Percentiles rank a stretch among this genome's conserved stretches.
These are phyloP conservation scores for Dactylonectria estremocensis DNA, from an alignment of 2,329 filamentous ascomycete genomes.

Conservation along the genomic window DNA sequence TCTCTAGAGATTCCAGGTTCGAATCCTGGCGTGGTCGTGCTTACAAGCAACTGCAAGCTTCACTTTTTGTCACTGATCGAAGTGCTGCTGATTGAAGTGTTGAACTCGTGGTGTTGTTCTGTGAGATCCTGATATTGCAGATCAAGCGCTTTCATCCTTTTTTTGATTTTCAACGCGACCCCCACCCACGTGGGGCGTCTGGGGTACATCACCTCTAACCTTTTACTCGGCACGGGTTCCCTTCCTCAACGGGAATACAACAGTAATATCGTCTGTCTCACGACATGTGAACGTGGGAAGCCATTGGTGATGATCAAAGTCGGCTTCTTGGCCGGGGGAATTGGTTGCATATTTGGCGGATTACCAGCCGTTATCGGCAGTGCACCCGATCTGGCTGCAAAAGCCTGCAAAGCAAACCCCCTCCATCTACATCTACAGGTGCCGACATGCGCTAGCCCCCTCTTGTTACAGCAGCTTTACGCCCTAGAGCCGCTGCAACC, in stretches of 20 bases:
- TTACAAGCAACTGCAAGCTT: slow-evolving; percentile 1
- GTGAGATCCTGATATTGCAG: not conserved
- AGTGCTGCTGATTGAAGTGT: no score
- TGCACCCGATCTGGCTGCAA: slow-evolving; percentile 15
- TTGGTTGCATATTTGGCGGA: not conserved
- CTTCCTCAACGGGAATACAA: not conserved
- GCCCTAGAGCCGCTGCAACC: not conserved
- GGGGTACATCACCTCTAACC: not conserved
- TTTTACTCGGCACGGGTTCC: not conserved
- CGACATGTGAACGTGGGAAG: not conserved
- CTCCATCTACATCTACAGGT: not conserved
- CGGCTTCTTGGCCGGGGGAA: slow-evolving; percentile 3
- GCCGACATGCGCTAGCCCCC: slow-evolving; percentile 21
- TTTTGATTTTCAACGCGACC: not conserved
- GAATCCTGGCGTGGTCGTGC: slow-evolving; percentile 60
- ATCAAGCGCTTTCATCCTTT: not conserved
- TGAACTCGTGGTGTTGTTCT: not conserved
- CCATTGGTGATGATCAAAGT: not conserved
- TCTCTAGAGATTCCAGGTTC: slow-evolving; percentile 62
- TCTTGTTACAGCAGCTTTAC: not conserved
- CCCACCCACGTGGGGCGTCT: not conserved
- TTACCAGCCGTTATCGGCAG: not conserved
- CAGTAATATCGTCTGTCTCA: not conserved
- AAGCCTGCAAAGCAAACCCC: slow-evolving; percentile 14
- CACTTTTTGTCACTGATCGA: slow-evolving; percentile 18